Conservation (phyloP, 2,329 filamentous ascomycete species). For the Phoma sp. region DNA sequence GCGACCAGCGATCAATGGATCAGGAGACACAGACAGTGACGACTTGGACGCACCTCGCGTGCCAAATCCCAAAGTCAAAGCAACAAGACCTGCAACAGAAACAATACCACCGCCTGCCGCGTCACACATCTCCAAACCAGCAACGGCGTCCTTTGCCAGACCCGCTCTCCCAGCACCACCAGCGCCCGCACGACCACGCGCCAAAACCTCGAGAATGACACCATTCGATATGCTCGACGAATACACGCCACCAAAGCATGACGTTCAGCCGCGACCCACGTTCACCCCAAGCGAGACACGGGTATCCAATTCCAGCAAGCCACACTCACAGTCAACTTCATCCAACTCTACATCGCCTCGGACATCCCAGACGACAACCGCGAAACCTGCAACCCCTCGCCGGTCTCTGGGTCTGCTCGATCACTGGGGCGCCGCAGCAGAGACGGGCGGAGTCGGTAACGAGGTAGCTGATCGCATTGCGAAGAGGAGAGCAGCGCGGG, state of each 20-base stretch:
- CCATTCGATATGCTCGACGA: slow-evolving; percentile 39
- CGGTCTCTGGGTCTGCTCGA: slow-evolving; percentile 17
- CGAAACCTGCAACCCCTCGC: neutral
- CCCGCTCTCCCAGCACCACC: slow-evolving; percentile 21
- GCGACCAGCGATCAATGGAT: neutral
- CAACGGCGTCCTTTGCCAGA: slow-evolving; percentile 22
- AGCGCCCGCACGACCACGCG: slow-evolving; percentile 16
- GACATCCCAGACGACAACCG: neutral
- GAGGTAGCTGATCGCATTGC: slow-evolving; percentile 37
- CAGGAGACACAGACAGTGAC: slow-evolving; percentile 36
- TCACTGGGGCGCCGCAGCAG: slow-evolving; percentile 3
- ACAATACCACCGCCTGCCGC: neutral
- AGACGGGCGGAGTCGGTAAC: slow-evolving; percentile 15
- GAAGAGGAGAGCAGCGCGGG: slow-evolving; percentile 38
- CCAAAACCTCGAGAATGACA: slow-evolving; percentile 21
- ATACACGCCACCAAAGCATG: slow-evolving; percentile 6
- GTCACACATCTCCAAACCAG: neutral
- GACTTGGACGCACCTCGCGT: slow-evolving; percentile 34
- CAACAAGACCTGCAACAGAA: neutral
- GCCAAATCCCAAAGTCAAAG: slow-evolving; percentile 2
- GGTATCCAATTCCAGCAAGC: neutral
- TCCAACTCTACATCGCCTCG: slow-evolving; percentile 1
- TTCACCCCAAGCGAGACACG: neutral
- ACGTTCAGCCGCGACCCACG: neutral
- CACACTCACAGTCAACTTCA: slow-evolving; percentile 5